Evolutionary conservation across 2,329 filamentous ascomycete genomes (phyloP), one percentile per base, ranked within the genome.

Genomic region (Lecanicillium sp.): DNA sequence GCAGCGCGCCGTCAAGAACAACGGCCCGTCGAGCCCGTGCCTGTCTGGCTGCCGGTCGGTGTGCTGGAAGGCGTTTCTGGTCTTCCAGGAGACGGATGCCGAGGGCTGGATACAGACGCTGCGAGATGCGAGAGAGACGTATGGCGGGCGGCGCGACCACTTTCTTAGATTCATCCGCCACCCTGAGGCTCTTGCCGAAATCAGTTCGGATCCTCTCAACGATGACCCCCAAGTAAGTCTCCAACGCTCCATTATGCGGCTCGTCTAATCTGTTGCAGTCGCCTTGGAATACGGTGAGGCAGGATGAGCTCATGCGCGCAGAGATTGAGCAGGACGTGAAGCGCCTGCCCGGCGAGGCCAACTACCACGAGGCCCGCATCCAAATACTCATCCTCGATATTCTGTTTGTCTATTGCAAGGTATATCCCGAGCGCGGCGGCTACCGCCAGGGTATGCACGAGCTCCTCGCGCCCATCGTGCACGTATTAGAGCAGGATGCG

Each of bases 361-460:
- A 91, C 62, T 98, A 97, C 60, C 89, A 90, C 49, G 79, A 90
- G 56, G 79, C 84, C 11, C 70, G 75, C 12, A 87, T 87, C 1
- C 93, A 97, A 64, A 76, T 74, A 35, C 86, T 88, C 66, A 83
- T 98, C 58, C 70, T 94, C 26, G 87, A 98, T 61, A 83, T 96
- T 26, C 73, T 98, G 27, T 98, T 97, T 66, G 79, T 98, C 55
- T 97, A 90, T 68, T 93, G 90, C 69, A 97, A 95, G 66, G 77
- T 94, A 45, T 88, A 97, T 60, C 88, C 88, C 2, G 82, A 85
- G 56, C 77, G 89, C 46, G 89, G 89, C 14, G 90, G 81, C 15
- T 98, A 98, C 63, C 82, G 93, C n/a, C 93, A 98, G 69, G 93
- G 93, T 10, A 98, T 98, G 91, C 93, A 98, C 63, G 93, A 98